These are phyloP conservation scores for Papiliotrema terrestris DNA, from an alignment of 1,284 basidiomycete species.

Conservation along the genomic window DNA sequence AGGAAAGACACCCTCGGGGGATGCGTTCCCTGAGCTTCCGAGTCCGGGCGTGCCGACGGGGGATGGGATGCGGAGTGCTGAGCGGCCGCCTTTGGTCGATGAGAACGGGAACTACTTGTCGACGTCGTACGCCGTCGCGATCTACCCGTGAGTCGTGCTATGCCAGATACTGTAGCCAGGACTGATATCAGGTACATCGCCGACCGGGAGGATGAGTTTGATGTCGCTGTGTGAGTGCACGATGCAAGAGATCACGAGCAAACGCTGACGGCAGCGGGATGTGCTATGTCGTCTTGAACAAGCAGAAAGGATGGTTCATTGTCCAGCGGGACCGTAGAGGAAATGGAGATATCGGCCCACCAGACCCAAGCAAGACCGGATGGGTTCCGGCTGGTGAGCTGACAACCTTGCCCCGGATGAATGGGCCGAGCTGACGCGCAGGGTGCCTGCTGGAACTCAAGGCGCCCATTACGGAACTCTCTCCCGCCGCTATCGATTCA, in stretches of 20 bases:
- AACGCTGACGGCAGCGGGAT: conserved; percentile 60
- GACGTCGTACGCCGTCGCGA: conserved; percentile 52
- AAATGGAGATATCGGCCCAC: conserved; percentile 65
- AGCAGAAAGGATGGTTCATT: conserved; percentile 98
- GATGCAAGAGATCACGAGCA: background rate
- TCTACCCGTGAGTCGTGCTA: conserved; percentile 46
- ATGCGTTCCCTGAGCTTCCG: conserved; percentile 41
- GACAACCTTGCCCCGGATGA: background rate
- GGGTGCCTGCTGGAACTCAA: conserved; percentile 91
- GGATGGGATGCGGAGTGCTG: conserved; percentile 8
- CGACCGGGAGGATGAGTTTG: conserved; percentile 95
- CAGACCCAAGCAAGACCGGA: conserved; percentile 70
- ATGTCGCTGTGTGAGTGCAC: conserved; percentile 80
- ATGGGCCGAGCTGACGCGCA: conserved; percentile 5
- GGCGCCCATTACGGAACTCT: conserved; percentile 59
- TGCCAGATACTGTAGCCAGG: background rate
- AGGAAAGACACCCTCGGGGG: conserved; percentile 27
- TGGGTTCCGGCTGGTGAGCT: conserved; percentile 72
- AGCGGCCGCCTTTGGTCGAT: conserved; percentile 30
- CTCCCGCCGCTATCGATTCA: conserved; percentile 17
- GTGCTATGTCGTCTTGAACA: conserved; percentile 88
- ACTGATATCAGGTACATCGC: conserved; percentile 78
- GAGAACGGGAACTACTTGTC: conserved; percentile 38
- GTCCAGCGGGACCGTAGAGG: conserved; percentile 90
- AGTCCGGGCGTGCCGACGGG: conserved; percentile 38